These are phyloP conservation scores for Globisporangium acanthophoron DNA, from an alignment of 352 stramenopile genomes.

Conservation along the genomic window DNA sequence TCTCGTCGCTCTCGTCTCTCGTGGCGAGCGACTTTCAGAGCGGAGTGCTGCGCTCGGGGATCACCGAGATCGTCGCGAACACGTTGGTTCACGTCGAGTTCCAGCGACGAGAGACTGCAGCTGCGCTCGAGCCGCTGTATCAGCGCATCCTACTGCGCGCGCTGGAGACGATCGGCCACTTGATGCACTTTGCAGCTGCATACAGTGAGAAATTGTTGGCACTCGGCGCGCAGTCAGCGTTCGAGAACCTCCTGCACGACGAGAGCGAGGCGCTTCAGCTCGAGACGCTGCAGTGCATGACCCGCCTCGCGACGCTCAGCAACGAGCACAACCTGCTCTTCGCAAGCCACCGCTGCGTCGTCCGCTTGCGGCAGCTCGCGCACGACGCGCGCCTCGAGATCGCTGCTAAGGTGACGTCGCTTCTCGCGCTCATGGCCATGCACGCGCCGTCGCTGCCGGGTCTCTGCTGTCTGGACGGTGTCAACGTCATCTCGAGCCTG, in stretches of 20 bases:
- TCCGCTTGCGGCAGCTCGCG: conserved; percentile 16
- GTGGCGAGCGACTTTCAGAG: conserved; percentile 21
- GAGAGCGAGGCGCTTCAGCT: conserved; percentile 32
- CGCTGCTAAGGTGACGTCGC: conserved; percentile 33
- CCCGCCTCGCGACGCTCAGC: conserved; percentile 19
- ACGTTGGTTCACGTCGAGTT: conserved; percentile 23
- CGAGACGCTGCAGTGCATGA: conserved; percentile 29
- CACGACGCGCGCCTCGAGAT: conserved; percentile 15
- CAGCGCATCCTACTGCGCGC: conserved; percentile 26
- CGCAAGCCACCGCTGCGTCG: conserved; percentile 19
- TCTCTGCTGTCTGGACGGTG: conserved; percentile 34
- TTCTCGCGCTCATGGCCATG: conserved; percentile 43
- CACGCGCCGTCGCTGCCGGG: conserved; percentile 41
- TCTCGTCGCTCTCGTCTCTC: conserved; percentile 24
- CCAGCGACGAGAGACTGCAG: conserved; percentile 1
- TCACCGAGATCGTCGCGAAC: conserved; percentile 42
- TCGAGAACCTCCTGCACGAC: conserved; percentile 46
- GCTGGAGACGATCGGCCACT: conserved; percentile 30
- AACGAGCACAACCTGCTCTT: conserved; percentile 20
- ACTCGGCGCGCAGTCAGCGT: conserved; percentile 23
- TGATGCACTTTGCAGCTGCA: conserved; percentile 33
- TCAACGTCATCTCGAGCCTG: conserved; percentile 31
- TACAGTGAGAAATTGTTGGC: conserved; percentile 38
- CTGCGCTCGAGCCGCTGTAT: conserved; percentile 10
- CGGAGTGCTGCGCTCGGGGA: conserved; percentile 27